phyloP scores from a whole-genome alignment of 2,329 filamentous ascomycete species.

The Fusarium nelsonii region DNA sequence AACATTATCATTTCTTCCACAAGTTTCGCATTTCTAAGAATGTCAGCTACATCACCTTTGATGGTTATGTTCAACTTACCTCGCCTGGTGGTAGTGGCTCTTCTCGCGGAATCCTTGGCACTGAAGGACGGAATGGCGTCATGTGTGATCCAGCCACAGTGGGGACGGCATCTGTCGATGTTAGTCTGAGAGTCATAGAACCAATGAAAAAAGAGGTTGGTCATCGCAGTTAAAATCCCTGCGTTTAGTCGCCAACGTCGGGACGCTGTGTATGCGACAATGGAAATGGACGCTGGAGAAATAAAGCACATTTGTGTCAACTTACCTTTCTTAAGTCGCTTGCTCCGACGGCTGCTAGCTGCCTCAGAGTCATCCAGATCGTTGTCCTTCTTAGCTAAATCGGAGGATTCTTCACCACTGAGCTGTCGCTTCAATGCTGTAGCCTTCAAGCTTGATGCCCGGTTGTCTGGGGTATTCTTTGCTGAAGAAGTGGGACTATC shows the following conservation, averaged over 20 bases:
- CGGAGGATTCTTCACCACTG: conserved; percentile 67
- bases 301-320: not conserved
- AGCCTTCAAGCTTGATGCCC: conserved; percentile 66
- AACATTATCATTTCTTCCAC: conserved; percentile 81
- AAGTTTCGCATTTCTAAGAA: conserved; percentile 82
- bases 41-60: conserved; percentile 45
- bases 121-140: conserved; percentile 88
- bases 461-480: conserved; percentile 74
- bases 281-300: conserved; percentile 18
- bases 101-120: conserved; percentile 73
- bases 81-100: conserved; percentile 62
- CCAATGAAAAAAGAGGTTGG: conserved; percentile 42
- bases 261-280: conserved; percentile 41
- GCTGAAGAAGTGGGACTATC: conserved; percentile 73
- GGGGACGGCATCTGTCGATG: conserved; percentile 69
- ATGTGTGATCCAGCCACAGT: conserved; percentile 97
- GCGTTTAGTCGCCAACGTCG: conserved; percentile 33
- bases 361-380: conserved; percentile 71
- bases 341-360: conserved; percentile 81
- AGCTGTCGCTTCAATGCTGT: conserved; percentile 82
- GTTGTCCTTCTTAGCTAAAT: conserved; percentile 62
- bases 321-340: conserved; percentile 82
- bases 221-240: conserved; percentile 46
- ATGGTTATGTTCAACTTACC: conserved; percentile 33
- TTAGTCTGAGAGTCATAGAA: conserved; percentile 32